Evolutionary conservation across 1,284 basidiomycete genomes (phyloP).

Genomic region (Apiotrichum gracile): DNA sequence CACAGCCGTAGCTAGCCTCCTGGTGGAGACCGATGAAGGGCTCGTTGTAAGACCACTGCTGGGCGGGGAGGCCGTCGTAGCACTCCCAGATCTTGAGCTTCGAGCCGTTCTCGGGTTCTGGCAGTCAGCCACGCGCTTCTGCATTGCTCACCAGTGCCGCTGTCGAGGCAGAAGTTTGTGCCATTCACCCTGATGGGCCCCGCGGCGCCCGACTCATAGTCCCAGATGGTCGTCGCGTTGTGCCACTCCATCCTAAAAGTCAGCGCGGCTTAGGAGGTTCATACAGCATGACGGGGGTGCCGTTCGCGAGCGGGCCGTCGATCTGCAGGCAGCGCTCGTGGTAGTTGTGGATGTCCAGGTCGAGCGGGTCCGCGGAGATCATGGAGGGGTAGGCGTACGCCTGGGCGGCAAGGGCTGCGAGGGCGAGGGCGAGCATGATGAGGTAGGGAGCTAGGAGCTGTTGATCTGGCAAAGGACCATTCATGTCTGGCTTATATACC

Average conservation of each 20-base stretch:
- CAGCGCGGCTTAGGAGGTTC: neutral
- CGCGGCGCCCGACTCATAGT: conserved; percentile 5
- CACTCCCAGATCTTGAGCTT: conserved; percentile 23
- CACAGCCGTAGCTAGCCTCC: neutral
- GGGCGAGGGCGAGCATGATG: neutral
- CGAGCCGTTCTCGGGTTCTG: conserved; percentile 13
- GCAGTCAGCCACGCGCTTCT: too few species aligned
- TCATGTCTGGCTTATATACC: too few species aligned
- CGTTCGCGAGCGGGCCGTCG: conserved; percentile 14
- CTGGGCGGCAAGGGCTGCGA: too few species aligned
- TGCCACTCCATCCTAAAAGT: conserved; percentile 17
- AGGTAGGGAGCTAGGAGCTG: too few species aligned
- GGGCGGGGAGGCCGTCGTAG: conserved; percentile 17
- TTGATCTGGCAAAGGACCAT: too few species aligned
- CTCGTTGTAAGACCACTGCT: conserved; percentile 24
- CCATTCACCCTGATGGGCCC: conserved; percentile 17
- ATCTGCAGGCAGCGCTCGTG: conserved; percentile 18
- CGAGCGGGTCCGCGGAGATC: too few species aligned
- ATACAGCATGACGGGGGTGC: conserved; percentile 19
- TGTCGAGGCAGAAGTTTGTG: conserved; percentile 35
- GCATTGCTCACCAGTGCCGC: conserved; percentile 16
- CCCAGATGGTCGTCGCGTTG: conserved; percentile 13
- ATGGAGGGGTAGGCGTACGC: neutral
- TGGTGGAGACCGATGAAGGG: conserved; percentile 14
- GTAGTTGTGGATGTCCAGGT: too few species aligned